Evolutionary conservation across 1,284 basidiomycete species (phyloP).

Genomic region (Hymenochaete sp.): DNA sequence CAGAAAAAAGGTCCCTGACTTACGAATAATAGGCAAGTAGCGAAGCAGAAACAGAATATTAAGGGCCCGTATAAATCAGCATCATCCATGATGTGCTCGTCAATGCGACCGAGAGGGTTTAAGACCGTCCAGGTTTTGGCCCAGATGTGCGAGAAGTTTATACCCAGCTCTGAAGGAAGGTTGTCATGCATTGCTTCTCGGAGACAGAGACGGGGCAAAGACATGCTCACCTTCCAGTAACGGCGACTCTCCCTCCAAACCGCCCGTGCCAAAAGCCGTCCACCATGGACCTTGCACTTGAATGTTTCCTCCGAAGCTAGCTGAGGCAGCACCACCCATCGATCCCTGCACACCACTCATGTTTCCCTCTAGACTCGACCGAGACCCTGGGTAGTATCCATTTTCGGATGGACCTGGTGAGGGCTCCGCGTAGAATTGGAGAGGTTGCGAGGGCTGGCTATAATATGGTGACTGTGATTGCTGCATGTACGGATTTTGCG

Average conservation of each 20-base stretch:
- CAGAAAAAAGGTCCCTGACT: conserved; percentile 29
- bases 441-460: conserved; percentile 44
- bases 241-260: conserved; percentile 91
- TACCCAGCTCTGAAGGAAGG: conserved; percentile 78
- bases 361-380: conserved; percentile 66
- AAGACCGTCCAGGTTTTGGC: conserved; percentile 93
- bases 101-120: conserved; percentile 82
- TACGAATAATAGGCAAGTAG: conserved; percentile 82
- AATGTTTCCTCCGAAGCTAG: conserved; percentile 63
- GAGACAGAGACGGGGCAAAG: background rate
- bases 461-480: conserved; percentile 54
- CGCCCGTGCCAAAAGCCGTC: conserved; percentile 92
- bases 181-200: background rate
- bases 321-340: conserved; percentile 29
- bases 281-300: conserved; percentile 74
- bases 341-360: conserved; percentile 49
- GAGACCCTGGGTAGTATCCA: conserved; percentile 58
- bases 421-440: conserved; percentile 68
- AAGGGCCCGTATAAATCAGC: conserved; percentile 96
- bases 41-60: conserved; percentile 92
- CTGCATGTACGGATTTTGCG: conserved; percentile 41
- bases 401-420: conserved; percentile 35
- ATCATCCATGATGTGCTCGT: conserved; percentile 98
- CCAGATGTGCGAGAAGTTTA: conserved; percentile 94
- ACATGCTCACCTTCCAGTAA: conserved; percentile 74